Conservation (phyloP, 495 filamentous ascomycete genomes). For the Xylaria curta region DNA sequence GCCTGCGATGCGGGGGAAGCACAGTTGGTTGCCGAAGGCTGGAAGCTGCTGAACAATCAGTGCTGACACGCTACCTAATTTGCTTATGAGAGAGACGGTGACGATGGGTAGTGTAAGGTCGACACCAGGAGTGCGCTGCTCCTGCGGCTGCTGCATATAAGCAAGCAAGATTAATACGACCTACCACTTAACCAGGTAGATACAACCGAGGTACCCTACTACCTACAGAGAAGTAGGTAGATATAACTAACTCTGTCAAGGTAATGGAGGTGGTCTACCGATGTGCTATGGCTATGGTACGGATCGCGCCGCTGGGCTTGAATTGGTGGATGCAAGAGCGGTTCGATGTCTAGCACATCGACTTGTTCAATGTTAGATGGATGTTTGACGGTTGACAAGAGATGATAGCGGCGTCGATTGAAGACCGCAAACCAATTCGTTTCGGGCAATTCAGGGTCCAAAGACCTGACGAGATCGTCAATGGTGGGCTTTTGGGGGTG, state of each 20-base stretch:
- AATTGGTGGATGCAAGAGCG: neutral
- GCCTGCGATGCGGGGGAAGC: slow-evolving; percentile 14
- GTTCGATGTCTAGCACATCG: too few species aligned
- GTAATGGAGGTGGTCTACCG: neutral
- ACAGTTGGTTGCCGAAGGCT: slow-evolving; percentile 15
- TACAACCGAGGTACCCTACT: neutral
- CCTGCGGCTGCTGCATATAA: neutral
- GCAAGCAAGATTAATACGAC: neutral
- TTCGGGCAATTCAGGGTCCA: neutral
- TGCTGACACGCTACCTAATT: slow-evolving; percentile 13
- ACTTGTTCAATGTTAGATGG: too few species aligned
- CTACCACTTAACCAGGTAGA: neutral
- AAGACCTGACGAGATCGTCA: neutral
- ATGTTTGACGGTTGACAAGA: neutral
- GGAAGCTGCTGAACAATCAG: neutral
- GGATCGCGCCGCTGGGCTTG: neutral
- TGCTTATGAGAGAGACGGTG: slow-evolving; percentile 12
- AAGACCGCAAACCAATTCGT: slow-evolving; percentile 1
- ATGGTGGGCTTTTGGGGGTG: slow-evolving; percentile 1
- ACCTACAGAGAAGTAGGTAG: neutral
- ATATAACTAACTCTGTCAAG: neutral
- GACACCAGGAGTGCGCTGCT: neutral
- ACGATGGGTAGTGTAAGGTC: neutral
- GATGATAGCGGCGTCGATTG: neutral
- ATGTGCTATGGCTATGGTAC: neutral